A percentile compares a stretch with the other conserved stretches of the same genome.
phyloP scores from a whole-genome alignment of 805 yeast species.

The Cyberlindnera suaveolens region DNA sequence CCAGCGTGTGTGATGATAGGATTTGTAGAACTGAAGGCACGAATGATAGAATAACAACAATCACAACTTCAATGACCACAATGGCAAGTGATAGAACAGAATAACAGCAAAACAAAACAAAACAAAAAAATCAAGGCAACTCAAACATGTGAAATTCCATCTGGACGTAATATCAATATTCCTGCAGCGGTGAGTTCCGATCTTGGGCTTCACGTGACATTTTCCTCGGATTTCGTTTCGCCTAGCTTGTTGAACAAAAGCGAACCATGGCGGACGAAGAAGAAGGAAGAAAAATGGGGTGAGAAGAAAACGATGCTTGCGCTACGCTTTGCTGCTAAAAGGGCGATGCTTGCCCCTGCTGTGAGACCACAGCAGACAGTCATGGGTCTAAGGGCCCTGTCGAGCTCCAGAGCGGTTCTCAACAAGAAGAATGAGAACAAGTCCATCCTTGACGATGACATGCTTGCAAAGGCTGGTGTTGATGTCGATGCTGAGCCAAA shows the following conservation, averaged over 20 bases:
- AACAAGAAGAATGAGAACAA: constrained; percentile 26
- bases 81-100: too few species aligned
- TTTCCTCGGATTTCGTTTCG: background rate
- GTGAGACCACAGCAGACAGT: background rate
- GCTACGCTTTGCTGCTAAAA: background rate
- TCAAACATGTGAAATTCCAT: too few species aligned
- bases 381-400: constrained; percentile 5
- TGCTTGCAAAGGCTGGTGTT: constrained; percentile 79
- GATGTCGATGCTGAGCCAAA: constrained; percentile 39
- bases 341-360: background rate
- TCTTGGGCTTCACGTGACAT: background rate
- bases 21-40: too few species aligned
- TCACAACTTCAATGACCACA: too few species aligned
- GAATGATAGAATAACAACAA: too few species aligned
- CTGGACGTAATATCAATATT: background rate
- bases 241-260: background rate
- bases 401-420: constrained; percentile 13
- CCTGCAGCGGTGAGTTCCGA: constrained; percentile 10
- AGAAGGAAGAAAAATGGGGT: too few species aligned
- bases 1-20: too few species aligned
- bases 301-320: background rate
- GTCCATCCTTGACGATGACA: constrained; percentile 71
- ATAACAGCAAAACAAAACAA: too few species aligned
- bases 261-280: too few species aligned
- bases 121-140: too few species aligned